Conservation (phyloP, 345 rosid genomes). For the Carallia pectinifolia region DNA sequence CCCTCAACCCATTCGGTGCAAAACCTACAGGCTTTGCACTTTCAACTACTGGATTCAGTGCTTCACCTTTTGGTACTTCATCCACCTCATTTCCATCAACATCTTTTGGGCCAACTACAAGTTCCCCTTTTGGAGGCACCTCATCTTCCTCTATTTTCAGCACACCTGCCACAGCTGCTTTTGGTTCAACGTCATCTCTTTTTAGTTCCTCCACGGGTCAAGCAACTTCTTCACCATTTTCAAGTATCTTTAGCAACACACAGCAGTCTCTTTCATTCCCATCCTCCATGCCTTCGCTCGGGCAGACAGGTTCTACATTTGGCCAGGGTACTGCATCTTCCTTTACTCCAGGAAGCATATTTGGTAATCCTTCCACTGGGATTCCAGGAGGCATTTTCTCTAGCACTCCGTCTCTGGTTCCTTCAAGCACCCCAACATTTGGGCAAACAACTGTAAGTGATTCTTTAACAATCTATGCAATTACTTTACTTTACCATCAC, state of each 20-base stretch:
- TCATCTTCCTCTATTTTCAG: conserved; percentile 47
- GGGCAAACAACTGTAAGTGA: conserved; percentile 56
- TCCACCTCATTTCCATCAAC: conserved; percentile 50
- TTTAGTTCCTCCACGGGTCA: conserved; percentile 45
- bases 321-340: conserved; percentile 48
- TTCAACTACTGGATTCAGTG: conserved; percentile 34
- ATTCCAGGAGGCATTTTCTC: conserved; percentile 43
- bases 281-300: conserved; percentile 40
- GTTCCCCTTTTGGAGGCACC: conserved; percentile 44
- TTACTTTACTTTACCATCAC: conserved; percentile 2
- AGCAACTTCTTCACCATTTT: conserved; percentile 43
- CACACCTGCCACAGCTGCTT: conserved; percentile 48
- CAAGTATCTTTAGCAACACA: conserved; percentile 41
- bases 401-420: conserved; percentile 41
- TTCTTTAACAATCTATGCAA: background rate
- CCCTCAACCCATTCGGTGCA: conserved; percentile 51
- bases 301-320: conserved; percentile 62
- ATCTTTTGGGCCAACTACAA: conserved; percentile 48
- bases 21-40: conserved; percentile 43
- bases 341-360: conserved; percentile 22
- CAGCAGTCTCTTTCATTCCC: conserved; percentile 62
- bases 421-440: conserved; percentile 45
- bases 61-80: conserved; percentile 28
- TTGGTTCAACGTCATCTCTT: conserved; percentile 60
- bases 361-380: conserved; percentile 53